Base-by-base conservation (phyloP, 176 grass and related monocot species). In the Musa troglodytarum region DNA sequence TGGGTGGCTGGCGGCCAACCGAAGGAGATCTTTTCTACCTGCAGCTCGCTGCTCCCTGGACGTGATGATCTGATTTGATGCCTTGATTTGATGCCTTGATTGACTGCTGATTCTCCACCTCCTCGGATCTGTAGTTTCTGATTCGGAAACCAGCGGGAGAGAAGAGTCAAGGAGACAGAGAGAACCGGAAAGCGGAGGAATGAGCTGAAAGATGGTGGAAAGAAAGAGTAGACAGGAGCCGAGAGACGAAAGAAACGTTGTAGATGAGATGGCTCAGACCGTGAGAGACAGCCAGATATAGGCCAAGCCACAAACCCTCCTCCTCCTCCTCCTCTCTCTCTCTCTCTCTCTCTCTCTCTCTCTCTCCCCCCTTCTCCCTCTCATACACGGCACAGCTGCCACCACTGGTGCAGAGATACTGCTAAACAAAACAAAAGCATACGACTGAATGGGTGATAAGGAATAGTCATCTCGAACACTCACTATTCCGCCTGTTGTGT, bases 51-150 rank as follows among this genome's bases (percentile, higher is more conserved):
- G 24, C 14, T 12, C 51, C 52, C 14, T 79, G 73, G 84, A 92
- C 85, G 78, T 89, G 87, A 86, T 83, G 83, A 76, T 74, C 76
- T 75, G 78, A 75, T 81, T 69, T 69, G 74, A 61, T 80, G 65
- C 52, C 73, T 86, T 94, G 95, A 99, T 95, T 84, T 92, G 96
- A 93, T 83, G 88, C 82, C 82, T 80, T 89, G 86, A 99, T 87
- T 86, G 88, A 85, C 87, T 82, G 72, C 65, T 80, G 88, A 87
- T 88, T 87, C 81, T 83, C 85, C 72, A 83, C 86, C 82, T 55
- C 82, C 79, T 95, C 88, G 86, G 96, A 99, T 99, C 91, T 92
- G 91, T 86, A 81, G 83, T 81, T 80, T 72, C 74, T 81, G 84
- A 80, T 90, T 88, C 86, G 85, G 83, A 83, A 76, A 81, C 28